phyloP scores from a whole-genome alignment of 306 rosid species.

The Glycine latifolia region DNA sequence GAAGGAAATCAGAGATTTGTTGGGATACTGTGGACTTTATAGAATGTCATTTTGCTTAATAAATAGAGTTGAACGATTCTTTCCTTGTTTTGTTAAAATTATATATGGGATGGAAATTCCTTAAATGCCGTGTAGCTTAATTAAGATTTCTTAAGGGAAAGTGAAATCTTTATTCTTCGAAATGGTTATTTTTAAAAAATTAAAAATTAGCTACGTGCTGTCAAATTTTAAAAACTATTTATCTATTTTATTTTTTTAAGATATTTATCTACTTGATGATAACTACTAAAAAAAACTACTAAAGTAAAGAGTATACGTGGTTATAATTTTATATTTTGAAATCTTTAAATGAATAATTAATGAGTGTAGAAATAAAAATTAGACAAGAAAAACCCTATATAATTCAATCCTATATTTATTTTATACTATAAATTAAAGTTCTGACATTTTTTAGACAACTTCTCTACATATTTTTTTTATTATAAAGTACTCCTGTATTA shows the following conservation, averaged over 20 bases:
- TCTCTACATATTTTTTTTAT: too few species aligned
- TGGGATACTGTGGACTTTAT: neutral
- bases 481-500: neutral
- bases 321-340: too few species aligned
- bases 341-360: neutral
- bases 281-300: too few species aligned
- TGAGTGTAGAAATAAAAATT: neutral
- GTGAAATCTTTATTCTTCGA: neutral
- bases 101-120: neutral
- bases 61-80: neutral
- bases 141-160: neutral
- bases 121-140: neutral
- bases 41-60: neutral
- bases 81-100: neutral
- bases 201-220: neutral
- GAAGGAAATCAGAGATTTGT: neutral
- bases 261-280: too few species aligned
- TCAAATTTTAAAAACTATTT: too few species aligned
- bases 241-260: too few species aligned
- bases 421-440: too few species aligned
- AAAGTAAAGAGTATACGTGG: neutral
- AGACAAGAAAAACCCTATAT: neutral
- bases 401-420: too few species aligned
- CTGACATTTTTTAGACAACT: neutral
- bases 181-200: neutral